phyloP scores from a whole-genome alignment of 192 early-diverging fungal genomes.

The Podila minutissima region DNA sequence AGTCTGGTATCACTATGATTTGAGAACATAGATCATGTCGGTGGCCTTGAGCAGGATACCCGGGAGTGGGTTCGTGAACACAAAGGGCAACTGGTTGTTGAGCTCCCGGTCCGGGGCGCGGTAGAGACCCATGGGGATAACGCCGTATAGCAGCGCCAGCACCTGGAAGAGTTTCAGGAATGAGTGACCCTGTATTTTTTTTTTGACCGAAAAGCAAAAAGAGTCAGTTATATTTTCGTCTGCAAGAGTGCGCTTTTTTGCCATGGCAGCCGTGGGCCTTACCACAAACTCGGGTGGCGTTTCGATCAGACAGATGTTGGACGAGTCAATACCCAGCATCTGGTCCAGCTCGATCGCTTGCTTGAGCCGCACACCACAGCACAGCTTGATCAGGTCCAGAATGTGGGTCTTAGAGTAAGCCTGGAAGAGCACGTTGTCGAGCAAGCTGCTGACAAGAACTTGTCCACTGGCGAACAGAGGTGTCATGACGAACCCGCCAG shows the following conservation, averaged over 20 bases:
- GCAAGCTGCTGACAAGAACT: slow-evolving; percentile 62
- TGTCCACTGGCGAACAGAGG: slow-evolving; percentile 74
- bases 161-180: slow-evolving; percentile 62
- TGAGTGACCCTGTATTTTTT: slow-evolving; percentile 37
- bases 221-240: not conserved
- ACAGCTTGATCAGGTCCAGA: slow-evolving; percentile 66
- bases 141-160: slow-evolving; percentile 60
- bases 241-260: not conserved
- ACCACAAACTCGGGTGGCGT: slow-evolving; percentile 22
- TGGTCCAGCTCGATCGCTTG: slow-evolving; percentile 44
- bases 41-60: slow-evolving; percentile 59
- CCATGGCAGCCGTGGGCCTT: not conserved
- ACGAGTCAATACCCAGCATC: slow-evolving; percentile 45
- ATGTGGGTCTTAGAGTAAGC: slow-evolving; percentile 66
- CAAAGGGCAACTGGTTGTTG: slow-evolving; percentile 72
- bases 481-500: slow-evolving; percentile 44
- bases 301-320: slow-evolving; percentile 34
- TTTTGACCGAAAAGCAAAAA: not conserved
- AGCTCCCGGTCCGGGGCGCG: slow-evolving; percentile 53
- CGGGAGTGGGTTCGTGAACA: slow-evolving; percentile 74
- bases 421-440: slow-evolving; percentile 66
- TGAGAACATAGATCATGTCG: slow-evolving; percentile 71
- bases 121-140: slow-evolving; percentile 65
- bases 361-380: slow-evolving; percentile 67
- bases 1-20: slow-evolving; percentile 9